Conservation (phyloP, 768 basidiomycete species). For the Russula olivacea region DNA sequence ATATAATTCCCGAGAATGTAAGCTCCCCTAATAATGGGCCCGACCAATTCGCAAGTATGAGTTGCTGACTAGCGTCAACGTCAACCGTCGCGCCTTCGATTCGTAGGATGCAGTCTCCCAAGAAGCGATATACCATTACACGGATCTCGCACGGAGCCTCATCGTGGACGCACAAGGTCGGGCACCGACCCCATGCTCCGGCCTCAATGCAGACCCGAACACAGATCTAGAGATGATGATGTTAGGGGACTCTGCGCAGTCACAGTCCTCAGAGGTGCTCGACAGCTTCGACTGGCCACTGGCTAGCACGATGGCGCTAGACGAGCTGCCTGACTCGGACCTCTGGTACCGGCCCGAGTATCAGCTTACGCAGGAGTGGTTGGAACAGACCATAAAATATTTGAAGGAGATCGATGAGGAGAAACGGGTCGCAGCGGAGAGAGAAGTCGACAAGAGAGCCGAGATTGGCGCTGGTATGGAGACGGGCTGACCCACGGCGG, state of each 20-base stretch:
- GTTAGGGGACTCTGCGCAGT: neutral
- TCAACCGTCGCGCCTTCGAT: neutral
- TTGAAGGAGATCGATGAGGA: neutral
- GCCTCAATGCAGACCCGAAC: neutral
- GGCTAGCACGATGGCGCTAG: neutral
- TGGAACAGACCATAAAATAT: neutral
- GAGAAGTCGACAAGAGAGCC: neutral
- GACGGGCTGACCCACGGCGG: neutral
- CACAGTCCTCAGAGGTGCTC: too few relatives aligned
- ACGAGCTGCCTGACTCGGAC: slow-evolving; percentile 11
- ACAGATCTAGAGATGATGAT: neutral
- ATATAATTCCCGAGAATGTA: neutral
- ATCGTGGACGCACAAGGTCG: neutral
- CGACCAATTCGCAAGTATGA: neutral
- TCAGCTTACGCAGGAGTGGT: slow-evolving; percentile 19
- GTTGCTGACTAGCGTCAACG: neutral
- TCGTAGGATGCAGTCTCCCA: neutral
- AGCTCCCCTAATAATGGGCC: neutral
- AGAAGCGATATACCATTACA: neutral
- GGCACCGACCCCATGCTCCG: neutral
- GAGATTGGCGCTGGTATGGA: neutral
- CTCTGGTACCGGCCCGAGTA: slow-evolving; percentile 1
- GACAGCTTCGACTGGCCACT: neutral
- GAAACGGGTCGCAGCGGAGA: neutral
- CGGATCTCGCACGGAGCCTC: slow-evolving; percentile 3